Conservation (phyloP, 2,329 filamentous ascomycete genomes). For the Didymella sp. region DNA sequence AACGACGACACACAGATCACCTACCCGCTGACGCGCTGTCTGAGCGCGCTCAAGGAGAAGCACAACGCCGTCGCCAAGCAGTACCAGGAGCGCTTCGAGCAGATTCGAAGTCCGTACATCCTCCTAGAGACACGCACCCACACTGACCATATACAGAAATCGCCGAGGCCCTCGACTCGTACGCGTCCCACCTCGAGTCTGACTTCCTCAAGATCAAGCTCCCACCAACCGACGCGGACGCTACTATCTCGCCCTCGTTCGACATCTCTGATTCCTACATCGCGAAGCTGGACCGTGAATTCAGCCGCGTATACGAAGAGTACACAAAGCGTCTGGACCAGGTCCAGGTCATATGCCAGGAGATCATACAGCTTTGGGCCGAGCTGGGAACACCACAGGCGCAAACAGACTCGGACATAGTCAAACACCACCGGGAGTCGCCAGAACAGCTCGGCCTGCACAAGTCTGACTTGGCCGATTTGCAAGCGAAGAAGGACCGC, state of each 20-base stretch:
- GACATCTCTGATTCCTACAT: conserved; percentile 93
- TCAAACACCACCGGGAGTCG: conserved; percentile 86
- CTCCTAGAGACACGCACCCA: neutral
- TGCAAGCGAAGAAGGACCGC: conserved; percentile 79
- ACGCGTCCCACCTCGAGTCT: conserved; percentile 92
- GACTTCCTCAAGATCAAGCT: conserved; percentile 85
- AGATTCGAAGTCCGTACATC: conserved; percentile 80
- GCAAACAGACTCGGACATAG: conserved; percentile 85
- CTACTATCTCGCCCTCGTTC: conserved; percentile 80
- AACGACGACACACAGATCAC: conserved; percentile 78
- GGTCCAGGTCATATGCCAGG: conserved; percentile 77
- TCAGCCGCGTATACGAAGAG: conserved; percentile 94
- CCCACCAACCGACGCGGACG: conserved; percentile 79
- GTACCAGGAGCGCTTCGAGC: conserved; percentile 90
- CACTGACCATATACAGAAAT: conserved; percentile 68
- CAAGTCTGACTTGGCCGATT: conserved; percentile 78
- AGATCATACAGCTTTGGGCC: conserved; percentile 93
- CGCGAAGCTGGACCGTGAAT: conserved; percentile 84
- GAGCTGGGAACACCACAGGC: conserved; percentile 93
- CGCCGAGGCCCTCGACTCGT: conserved; percentile 90
- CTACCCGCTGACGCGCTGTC: conserved; percentile 80
- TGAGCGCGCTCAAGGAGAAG: conserved; percentile 84
- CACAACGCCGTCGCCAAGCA: conserved; percentile 79
- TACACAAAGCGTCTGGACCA: conserved; percentile 82
- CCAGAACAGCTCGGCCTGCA: conserved; percentile 95